A percentile compares a stretch with the other conserved stretches of the same genome.
phyloP scores from a whole-genome alignment of 331 rosid genomes.

The Erythrophleum ivorense region DNA sequence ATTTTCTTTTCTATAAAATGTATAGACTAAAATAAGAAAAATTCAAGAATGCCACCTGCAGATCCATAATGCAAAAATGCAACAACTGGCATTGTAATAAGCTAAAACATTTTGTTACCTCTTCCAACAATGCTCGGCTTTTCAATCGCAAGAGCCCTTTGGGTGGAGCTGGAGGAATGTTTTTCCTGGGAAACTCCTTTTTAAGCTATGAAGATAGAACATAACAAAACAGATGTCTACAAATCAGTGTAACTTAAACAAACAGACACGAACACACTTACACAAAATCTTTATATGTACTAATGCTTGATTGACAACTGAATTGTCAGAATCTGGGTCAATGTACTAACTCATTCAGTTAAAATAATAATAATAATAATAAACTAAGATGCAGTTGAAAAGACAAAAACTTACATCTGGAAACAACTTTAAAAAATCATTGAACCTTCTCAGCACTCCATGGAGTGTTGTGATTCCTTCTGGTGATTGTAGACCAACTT shows the following conservation, averaged over 20 bases:
- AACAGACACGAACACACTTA: neutral
- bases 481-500: conserved; percentile 93
- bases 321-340: conserved; percentile 1
- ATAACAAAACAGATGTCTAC: conserved; percentile 28
- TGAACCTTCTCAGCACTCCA: conserved; percentile 89
- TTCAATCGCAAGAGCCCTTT: conserved; percentile 84
- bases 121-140: conserved; percentile 80
- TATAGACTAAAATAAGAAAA: neutral
- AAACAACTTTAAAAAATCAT: conserved; percentile 87
- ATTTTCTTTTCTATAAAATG: neutral
- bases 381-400: conserved; percentile 20
- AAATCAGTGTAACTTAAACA: conserved; percentile 35
- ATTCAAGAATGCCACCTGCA: conserved; percentile 37
- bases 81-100: conserved; percentile 20
- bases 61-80: conserved; percentile 20
- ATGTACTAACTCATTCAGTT: conserved; percentile 20
- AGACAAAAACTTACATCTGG: conserved; percentile 71
- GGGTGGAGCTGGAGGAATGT: conserved; percentile 80
- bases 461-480: conserved; percentile 72
- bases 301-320: neutral
- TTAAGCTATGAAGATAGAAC: conserved; percentile 59
- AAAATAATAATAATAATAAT: neutral
- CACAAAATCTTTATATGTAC: neutral
- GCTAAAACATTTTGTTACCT: conserved; percentile 61
- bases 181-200: conserved; percentile 71